Percentiles rank a stretch among this genome's conserved stretches.
Evolutionary conservation across 345 rosid species (phyloP).

Genomic region (Schrenkiella parvula): DNA sequence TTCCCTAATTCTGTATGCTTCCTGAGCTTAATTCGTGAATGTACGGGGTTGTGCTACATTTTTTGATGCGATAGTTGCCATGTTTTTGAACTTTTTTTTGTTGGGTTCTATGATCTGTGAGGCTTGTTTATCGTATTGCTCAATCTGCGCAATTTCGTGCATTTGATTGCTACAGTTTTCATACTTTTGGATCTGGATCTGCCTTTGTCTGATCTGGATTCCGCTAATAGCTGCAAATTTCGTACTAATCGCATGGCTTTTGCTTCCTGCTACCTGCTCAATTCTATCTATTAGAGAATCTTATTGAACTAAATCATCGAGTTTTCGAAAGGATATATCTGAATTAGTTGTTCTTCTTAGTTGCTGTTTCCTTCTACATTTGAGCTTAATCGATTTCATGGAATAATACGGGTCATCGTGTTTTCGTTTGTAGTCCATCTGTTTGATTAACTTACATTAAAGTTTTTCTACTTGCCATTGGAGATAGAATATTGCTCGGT

Average conservation of each 20-base stretch:
- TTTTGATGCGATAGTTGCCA: neutral
- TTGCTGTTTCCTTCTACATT: neutral
- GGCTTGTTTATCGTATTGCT: neutral
- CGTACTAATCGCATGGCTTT: neutral
- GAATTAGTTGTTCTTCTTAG: neutral
- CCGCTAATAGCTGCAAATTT: neutral
- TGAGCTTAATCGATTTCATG: neutral
- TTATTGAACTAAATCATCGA: neutral
- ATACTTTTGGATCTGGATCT: constrained; percentile 28
- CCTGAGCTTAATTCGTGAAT: neutral
- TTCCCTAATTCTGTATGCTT: neutral
- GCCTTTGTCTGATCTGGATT: neutral
- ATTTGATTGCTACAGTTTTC: constrained; percentile 13
- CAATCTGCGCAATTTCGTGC: neutral
- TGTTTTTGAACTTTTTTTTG: neutral
- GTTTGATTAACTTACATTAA: constrained; percentile 6
- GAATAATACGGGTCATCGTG: neutral
- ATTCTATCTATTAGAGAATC: neutral
- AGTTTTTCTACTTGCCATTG: neutral
- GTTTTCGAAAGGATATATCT: neutral
- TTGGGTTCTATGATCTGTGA: neutral
- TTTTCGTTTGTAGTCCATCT: neutral
- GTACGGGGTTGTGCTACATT: neutral
- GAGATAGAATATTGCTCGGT: neutral
- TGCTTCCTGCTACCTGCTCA: neutral